Percentiles rank a stretch among this genome's conserved stretches.
Conservation (phyloP, 2,329 filamentous ascomycete genomes). For the Ophiostoma tasmaniense region DNA sequence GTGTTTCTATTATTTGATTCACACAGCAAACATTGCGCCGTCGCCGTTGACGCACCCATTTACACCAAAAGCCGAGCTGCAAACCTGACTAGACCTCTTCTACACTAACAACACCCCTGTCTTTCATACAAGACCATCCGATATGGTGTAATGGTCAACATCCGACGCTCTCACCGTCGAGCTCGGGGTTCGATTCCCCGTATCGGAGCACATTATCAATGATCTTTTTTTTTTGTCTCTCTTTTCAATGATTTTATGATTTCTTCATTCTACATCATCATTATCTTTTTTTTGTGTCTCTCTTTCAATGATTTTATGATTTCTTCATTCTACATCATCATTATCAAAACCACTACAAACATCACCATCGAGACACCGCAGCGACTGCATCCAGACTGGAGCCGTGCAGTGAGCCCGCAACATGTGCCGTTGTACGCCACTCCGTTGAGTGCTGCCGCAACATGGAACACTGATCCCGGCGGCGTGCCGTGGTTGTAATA, state of each 20-base stretch:
- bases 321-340: neutral
- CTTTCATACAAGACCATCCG: conserved; percentile 1
- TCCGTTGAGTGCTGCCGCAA: conserved; percentile 61
- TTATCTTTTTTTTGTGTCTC: neutral
- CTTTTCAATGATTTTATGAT: neutral
- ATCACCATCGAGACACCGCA: neutral
- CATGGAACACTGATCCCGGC: conserved; percentile 67
- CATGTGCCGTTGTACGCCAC: conserved; percentile 57
- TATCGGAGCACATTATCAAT: conserved; percentile 5
- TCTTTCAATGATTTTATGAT: neutral
- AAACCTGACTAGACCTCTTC: too few relatives aligned
- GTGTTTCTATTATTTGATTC: too few relatives aligned
- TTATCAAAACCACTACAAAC: neutral
- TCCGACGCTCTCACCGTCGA: conserved; percentile 11
- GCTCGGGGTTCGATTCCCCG: conserved; percentile 11
- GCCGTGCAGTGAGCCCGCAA: conserved; percentile 38
- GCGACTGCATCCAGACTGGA: neutral
- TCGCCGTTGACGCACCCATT: too few relatives aligned
- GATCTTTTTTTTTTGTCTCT: neutral
- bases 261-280: neutral
- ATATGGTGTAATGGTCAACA: conserved; percentile 11
- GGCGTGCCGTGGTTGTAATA: conserved; percentile 67
- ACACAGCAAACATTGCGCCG: neutral
- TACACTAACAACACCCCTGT: neutral
- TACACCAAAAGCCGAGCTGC: neutral